Conservation (phyloP, 257 asterid species). For the Hygrophila difformis region DNA sequence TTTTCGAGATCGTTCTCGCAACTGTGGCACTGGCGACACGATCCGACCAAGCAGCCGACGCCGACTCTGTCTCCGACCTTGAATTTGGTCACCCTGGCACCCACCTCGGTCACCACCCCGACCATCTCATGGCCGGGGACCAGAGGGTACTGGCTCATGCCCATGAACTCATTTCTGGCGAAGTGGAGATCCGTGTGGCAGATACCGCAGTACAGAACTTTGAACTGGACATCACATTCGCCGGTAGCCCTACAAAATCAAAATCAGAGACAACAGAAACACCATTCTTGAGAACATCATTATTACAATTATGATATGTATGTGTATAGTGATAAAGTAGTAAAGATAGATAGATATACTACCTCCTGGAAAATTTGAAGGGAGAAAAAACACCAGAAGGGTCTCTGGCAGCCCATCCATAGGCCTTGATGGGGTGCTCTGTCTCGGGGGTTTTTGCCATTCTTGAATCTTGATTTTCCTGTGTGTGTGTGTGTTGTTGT, state of each 20-base stretch:
- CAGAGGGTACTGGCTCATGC: slow-evolving; percentile 31
- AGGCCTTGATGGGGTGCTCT: slow-evolving; percentile 26
- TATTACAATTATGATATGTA: too few relatives aligned
- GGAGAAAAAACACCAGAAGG: slow-evolving; percentile 38
- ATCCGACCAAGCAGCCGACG: slow-evolving; percentile 29
- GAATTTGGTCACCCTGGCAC: slow-evolving; percentile 26
- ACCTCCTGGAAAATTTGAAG: slow-evolving; percentile 37
- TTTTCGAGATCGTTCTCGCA: slow-evolving; percentile 25
- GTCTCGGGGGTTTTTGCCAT: slow-evolving; percentile 22
- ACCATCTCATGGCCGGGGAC: slow-evolving; percentile 42
- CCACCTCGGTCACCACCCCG: slow-evolving; percentile 35
- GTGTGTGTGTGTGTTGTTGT: too few relatives aligned
- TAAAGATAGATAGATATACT: not conserved
- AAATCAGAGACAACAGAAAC: not conserved
- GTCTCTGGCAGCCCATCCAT: slow-evolving; percentile 50
- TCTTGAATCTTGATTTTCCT: too few relatives aligned
- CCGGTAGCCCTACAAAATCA: slow-evolving; percentile 16
- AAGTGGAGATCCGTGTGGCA: slow-evolving; percentile 49
- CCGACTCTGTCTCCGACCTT: slow-evolving; percentile 38
- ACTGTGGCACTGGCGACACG: slow-evolving; percentile 29
- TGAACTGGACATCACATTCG: slow-evolving; percentile 20
- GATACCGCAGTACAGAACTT: slow-evolving; percentile 39
- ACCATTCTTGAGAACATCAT: too few relatives aligned
- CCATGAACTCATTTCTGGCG: slow-evolving; percentile 26
- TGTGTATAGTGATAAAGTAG: not conserved